These are phyloP conservation scores for Monilinia vaccinii-corymbosi DNA, from an alignment of 2,329 filamentous ascomycete genomes.

Conservation along the genomic window DNA sequence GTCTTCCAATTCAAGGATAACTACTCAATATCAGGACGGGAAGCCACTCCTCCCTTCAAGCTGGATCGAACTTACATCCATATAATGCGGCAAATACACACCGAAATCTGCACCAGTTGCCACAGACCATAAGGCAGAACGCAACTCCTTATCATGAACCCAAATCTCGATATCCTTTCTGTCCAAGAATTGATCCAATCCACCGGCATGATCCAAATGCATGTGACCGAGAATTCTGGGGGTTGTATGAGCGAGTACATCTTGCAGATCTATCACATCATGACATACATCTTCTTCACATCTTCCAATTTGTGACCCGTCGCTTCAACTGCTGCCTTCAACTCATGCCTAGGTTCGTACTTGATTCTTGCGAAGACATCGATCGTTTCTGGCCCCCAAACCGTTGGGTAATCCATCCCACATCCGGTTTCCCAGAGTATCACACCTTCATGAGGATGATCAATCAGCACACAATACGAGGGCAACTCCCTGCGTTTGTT, in stretches of 20 bases:
- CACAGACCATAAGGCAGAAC: constrained; percentile 37
- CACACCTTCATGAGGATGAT: constrained; percentile 23
- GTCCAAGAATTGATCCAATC: constrained; percentile 36
- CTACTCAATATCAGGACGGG: constrained; percentile 5
- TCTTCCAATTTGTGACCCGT: constrained; percentile 37
- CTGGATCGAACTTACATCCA: constrained; percentile 16
- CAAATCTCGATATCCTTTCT: constrained; percentile 36
- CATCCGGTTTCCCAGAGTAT: constrained; percentile 25
- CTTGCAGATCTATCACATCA: neutral
- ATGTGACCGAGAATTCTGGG: constrained; percentile 36
- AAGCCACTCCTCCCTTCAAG: neutral
- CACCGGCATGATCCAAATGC: constrained; percentile 40
- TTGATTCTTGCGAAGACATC: constrained; percentile 33
- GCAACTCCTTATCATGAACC: constrained; percentile 39
- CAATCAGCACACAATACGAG: constrained; percentile 23
- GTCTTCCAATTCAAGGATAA: constrained; percentile 36
- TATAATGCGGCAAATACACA: constrained; percentile 32
- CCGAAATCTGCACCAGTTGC: constrained; percentile 34
- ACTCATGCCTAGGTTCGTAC: constrained; percentile 24
- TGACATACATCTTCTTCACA: constrained; percentile 33
- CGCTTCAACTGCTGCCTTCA: constrained; percentile 28
- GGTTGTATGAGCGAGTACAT: neutral
- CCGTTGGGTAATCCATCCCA: constrained; percentile 20
- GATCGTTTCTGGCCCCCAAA: constrained; percentile 30
- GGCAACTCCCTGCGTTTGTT: constrained; percentile 23